Evolutionary conservation across 2,329 filamentous ascomycete species (phyloP).

Genomic region (Fusarium paranaense): DNA sequence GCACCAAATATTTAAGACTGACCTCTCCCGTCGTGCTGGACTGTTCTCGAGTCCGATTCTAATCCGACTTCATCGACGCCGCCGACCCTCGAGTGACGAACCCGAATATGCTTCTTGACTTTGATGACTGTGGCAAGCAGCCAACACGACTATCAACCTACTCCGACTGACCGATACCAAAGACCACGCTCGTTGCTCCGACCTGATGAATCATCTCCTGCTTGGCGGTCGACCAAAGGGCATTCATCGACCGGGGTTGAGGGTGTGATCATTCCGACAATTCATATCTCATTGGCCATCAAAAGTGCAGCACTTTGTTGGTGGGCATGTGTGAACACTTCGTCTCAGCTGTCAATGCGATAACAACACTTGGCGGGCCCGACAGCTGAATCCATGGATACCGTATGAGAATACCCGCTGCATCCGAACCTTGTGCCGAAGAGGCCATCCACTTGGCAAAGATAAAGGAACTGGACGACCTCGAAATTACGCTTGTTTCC

Average conservation of each 20-base stretch:
- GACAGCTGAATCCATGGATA: slow-evolving; percentile 7
- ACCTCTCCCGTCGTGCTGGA: slow-evolving; percentile 25
- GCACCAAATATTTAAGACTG: slow-evolving; percentile 42
- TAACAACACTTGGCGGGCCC: slow-evolving; percentile 7
- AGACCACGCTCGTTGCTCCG: neutral
- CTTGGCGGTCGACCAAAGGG: neutral
- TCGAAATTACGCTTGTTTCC: slow-evolving; percentile 5
- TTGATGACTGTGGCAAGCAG: neutral
- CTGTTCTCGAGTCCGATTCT: slow-evolving; percentile 19
- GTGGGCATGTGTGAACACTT: neutral
- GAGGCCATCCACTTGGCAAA: slow-evolving; percentile 11
- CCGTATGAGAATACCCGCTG: neutral
- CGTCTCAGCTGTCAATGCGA: slow-evolving; percentile 8
- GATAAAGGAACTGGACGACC: slow-evolving; percentile 20
- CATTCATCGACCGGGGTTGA: neutral
- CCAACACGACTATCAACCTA: neutral
- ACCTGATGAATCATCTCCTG: neutral
- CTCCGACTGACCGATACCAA: neutral
- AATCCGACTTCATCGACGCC: slow-evolving; percentile 17
- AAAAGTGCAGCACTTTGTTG: neutral
- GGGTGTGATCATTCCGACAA: neutral
- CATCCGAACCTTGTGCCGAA: slow-evolving; percentile 1
- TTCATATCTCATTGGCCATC: neutral
- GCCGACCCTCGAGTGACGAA: neutral
- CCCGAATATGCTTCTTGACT: neutral